These are phyloP conservation scores for Fusarium floridanum DNA, from an alignment of 2,329 filamentous ascomycete genomes.

Conservation along the genomic window DNA sequence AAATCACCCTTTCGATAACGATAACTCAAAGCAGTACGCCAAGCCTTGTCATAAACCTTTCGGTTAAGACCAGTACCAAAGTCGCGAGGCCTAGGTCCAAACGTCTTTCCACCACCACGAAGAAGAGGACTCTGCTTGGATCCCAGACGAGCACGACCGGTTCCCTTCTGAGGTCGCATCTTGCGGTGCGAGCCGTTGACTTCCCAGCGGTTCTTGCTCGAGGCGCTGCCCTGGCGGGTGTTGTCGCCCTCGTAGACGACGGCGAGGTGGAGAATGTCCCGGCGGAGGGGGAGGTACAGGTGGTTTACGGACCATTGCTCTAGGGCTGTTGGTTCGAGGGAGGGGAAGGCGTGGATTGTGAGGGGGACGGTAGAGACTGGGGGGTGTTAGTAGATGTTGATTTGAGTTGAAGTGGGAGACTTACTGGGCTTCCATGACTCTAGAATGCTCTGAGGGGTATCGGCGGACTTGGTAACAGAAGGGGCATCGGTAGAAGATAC, in stretches of 20 bases:
- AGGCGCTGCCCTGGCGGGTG: constrained; percentile 88
- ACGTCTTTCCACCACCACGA: constrained; percentile 86
- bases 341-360: constrained; percentile 91
- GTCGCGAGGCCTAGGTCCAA: constrained; percentile 92
- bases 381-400: too few relatives aligned
- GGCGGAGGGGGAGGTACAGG: constrained; percentile 86
- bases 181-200: constrained; percentile 88
- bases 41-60: constrained; percentile 96
- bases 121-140: constrained; percentile 85
- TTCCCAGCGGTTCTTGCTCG: constrained; percentile 83
- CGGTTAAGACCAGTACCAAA: constrained; percentile 85
- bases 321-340: constrained; percentile 84
- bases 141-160: constrained; percentile 82
- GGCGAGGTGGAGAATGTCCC: constrained; percentile 92
- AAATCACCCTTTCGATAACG: constrained; percentile 90
- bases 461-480: constrained; percentile 43
- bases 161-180: constrained; percentile 88
- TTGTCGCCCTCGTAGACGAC: constrained; percentile 93
- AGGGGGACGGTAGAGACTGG: constrained; percentile 76
- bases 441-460: constrained; percentile 50
- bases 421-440: constrained; percentile 62
- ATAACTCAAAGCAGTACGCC: constrained; percentile 93
- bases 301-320: constrained; percentile 84
- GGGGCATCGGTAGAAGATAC: constrained; percentile 53
- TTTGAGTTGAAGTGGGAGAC: too few relatives aligned